Percentiles rank a stretch among this genome's conserved stretches.
Conservation (phyloP, 2,329 filamentous ascomycete genomes). For the Penicillium sp. region DNA sequence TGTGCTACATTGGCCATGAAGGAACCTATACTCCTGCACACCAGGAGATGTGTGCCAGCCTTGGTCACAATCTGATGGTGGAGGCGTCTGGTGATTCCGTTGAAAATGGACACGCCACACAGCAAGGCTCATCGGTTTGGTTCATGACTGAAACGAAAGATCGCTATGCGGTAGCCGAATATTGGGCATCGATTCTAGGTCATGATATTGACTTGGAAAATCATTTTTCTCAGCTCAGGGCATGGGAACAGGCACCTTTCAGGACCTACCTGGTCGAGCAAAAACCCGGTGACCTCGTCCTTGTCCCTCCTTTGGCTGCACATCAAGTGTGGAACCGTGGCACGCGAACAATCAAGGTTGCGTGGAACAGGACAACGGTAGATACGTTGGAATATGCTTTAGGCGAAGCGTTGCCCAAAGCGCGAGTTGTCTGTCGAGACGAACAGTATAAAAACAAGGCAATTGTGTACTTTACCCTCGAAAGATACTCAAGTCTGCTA, state of each 20-base stretch:
- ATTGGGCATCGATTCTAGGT: conserved; percentile 87
- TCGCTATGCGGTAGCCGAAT: conserved; percentile 83
- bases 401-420: conserved; percentile 81
- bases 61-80: conserved; percentile 98
- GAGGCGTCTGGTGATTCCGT: conserved; percentile 68
- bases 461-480: conserved; percentile 82
- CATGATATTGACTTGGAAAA: conserved; percentile 97
- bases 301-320: conserved; percentile 87
- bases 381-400: conserved; percentile 87
- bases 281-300: conserved; percentile 82
- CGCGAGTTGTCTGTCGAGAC: conserved; percentile 87
- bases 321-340: conserved; percentile 99
- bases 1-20: conserved; percentile 98
- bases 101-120: conserved; percentile 67
- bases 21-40: conserved; percentile 95
- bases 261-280: conserved; percentile 92
- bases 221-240: conserved; percentile 92
- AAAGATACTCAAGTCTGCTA: conserved; percentile 67
- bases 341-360: conserved; percentile 93
- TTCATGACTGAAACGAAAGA: conserved; percentile 98
- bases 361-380: conserved; percentile 93
- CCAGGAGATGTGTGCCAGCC: conserved; percentile 93
- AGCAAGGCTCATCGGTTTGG: conserved; percentile 88
- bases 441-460: conserved; percentile 99
- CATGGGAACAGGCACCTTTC: conserved; percentile 93